Percentiles rank a stretch among this genome's conserved stretches.
Conservation (phyloP, 208 protist species). For the Leishmania gerbilli region DNA sequence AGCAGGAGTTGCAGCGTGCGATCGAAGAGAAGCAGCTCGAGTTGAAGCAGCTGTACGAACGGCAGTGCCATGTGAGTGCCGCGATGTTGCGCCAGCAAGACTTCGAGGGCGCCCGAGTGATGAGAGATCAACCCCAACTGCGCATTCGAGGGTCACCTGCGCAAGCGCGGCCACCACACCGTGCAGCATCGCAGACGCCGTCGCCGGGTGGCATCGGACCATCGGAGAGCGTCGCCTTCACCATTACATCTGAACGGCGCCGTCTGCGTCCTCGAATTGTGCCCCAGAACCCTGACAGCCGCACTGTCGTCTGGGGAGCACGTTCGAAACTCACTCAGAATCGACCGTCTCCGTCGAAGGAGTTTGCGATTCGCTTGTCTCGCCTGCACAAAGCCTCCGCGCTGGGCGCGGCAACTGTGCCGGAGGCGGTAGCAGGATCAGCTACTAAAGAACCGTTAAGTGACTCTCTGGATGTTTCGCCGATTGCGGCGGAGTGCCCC, state of each 20-base stretch:
- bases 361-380: constrained; percentile 7
- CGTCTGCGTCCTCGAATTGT: not conserved
- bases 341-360: not conserved
- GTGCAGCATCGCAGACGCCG: not conserved
- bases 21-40: constrained; percentile 34
- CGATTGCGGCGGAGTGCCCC: not conserved
- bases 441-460: not conserved
- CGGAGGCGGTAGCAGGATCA: not conserved
- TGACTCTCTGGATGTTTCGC: not conserved
- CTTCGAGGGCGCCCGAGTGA: too few species aligned
- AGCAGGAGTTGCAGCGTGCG: constrained; percentile 17
- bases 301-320: not conserved
- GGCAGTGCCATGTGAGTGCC: not conserved
- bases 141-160: constrained; percentile 2
- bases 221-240: constrained; percentile 27
- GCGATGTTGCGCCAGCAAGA: not conserved
- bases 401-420: not conserved
- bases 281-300: not conserved
- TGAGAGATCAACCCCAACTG: not conserved
- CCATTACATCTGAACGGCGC: constrained; percentile 18
- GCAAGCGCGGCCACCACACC: not conserved
- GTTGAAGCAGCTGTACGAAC: constrained; percentile 17
- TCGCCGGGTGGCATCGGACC: constrained; percentile 1
- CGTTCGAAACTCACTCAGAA: not conserved
- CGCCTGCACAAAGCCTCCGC: constrained; percentile 5